Conservation (phyloP, 805 yeast species). For the Saccharomycopsis olivae region DNA sequence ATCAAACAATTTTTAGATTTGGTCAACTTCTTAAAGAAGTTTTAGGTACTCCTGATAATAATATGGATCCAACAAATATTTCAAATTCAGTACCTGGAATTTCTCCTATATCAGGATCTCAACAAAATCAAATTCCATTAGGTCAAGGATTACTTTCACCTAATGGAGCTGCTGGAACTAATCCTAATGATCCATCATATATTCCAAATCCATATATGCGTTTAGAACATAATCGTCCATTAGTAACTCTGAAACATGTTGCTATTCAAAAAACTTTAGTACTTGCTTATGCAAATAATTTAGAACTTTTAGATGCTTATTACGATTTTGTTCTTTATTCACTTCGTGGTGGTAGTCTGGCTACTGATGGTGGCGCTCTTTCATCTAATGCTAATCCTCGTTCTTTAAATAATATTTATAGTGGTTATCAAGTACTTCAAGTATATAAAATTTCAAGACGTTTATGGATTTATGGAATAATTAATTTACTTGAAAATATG, state of each 20-base stretch:
- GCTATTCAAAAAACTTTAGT: slow-evolving; percentile 16
- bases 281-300: slow-evolving; percentile 13
- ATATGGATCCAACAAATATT: not conserved
- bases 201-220: not conserved
- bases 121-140: not conserved
- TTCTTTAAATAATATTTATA: slow-evolving; percentile 20
- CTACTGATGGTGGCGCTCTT: slow-evolving; percentile 21
- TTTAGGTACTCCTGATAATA: not conserved
- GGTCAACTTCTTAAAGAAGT: slow-evolving; percentile 12
- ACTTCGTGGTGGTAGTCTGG: slow-evolving; percentile 15
- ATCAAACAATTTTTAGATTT: slow-evolving; percentile 12
- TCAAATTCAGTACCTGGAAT: not conserved
- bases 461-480: slow-evolving; percentile 81
- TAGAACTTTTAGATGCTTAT: slow-evolving; percentile 18
- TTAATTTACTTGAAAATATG: slow-evolving; percentile 38
- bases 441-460: slow-evolving; percentile 70
- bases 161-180: no score
- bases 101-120: no score
- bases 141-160: not conserved
- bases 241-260: slow-evolving; percentile 5
- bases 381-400: slow-evolving; percentile 19
- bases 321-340: slow-evolving; percentile 18
- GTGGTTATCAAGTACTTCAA: slow-evolving; percentile 69
- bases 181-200: not conserved
- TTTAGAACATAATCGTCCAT: not conserved